These are phyloP conservation scores for Boletus subparvulus DNA, from an alignment of 768 basidiomycete species.

Conservation along the genomic window DNA sequence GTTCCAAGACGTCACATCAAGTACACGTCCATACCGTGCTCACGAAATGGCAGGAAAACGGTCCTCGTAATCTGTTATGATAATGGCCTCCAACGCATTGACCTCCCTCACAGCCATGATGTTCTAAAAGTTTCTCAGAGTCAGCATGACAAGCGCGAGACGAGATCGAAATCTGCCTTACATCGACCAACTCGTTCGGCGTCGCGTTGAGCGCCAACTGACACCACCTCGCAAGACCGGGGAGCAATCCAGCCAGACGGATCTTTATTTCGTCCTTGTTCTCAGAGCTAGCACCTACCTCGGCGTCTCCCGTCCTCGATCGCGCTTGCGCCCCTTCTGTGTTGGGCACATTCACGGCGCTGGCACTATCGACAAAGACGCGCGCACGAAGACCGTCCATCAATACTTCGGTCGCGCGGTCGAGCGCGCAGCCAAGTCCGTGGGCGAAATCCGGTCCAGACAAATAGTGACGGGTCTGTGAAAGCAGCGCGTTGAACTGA, in stretches of 20 bases:
- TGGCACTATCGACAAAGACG: constrained; percentile 48
- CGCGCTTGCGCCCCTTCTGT: constrained; percentile 12
- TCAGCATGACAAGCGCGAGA: constrained; percentile 2
- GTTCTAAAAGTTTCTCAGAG: constrained; percentile 39
- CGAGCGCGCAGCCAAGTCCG: constrained; percentile 73
- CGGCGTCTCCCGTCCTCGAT: constrained; percentile 14
- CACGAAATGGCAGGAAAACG: constrained; percentile 28
- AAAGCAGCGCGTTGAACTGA: constrained; percentile 61
- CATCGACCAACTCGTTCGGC: constrained; percentile 83
- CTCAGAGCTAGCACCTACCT: constrained; percentile 8
- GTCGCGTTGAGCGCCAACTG: constrained; percentile 61
- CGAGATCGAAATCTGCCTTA: constrained; percentile 40
- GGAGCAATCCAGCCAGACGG: constrained; percentile 76
- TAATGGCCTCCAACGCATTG: constrained; percentile 65
- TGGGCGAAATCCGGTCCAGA: constrained; percentile 65
- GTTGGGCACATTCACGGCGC: constrained; percentile 3
- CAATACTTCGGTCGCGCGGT: constrained; percentile 63
- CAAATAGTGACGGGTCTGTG: constrained; percentile 65
- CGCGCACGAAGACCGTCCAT: constrained; percentile 62
- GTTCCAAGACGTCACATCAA: neutral
- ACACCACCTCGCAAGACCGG: constrained; percentile 79
- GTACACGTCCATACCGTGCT: neutral
- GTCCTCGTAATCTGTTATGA: constrained; percentile 69
- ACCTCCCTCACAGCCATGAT: constrained; percentile 64
- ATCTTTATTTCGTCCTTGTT: constrained; percentile 47